Percentiles rank a stretch among this genome's conserved stretches.
These are phyloP conservation scores for Graphium sp. DNA, from an alignment of 2,329 filamentous ascomycete species.

Conservation along the genomic window DNA sequence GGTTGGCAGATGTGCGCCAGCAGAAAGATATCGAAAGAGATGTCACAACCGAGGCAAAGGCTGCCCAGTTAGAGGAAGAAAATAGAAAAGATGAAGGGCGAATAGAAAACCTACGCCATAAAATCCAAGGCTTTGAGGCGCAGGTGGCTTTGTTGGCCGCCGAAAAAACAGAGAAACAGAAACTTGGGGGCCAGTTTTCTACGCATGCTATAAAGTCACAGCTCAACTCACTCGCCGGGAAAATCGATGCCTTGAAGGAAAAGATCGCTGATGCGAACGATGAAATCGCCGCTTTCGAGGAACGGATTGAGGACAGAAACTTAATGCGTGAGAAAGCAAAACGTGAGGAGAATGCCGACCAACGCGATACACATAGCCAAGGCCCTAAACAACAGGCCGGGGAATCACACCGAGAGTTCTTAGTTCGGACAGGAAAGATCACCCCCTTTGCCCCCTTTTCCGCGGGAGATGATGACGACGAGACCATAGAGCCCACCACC, in stretches of 20 bases:
- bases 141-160: conserved; percentile 16
- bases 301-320: conserved; percentile 57
- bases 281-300: conserved; percentile 66
- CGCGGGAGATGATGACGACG: conserved; percentile 55
- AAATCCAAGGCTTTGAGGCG: conserved; percentile 47
- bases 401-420: conserved; percentile 73
- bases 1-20: conserved; percentile 40
- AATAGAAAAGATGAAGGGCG: conserved; percentile 46
- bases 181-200: conserved; percentile 10
- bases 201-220: conserved; percentile 21
- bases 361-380: conserved; percentile 38
- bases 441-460: conserved; percentile 76
- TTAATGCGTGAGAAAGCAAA: conserved; percentile 30
- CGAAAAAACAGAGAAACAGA: conserved; percentile 27
- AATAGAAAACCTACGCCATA: conserved; percentile 37
- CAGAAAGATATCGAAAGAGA: conserved; percentile 86
- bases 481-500: conserved; percentile 15
- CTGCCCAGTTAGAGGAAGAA: conserved; percentile 41
- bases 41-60: conserved; percentile 49
- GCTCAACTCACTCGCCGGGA: conserved; percentile 38
- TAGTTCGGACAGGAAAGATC: conserved; percentile 93
- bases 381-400: conserved; percentile 19
- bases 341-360: conserved; percentile 22
- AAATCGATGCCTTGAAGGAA: conserved; percentile 49
- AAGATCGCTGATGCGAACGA: conserved; percentile 48